Base-by-base conservation (phyloP, 2,329 filamentous ascomycete genomes). In the Xylariaceae sp. region DNA sequence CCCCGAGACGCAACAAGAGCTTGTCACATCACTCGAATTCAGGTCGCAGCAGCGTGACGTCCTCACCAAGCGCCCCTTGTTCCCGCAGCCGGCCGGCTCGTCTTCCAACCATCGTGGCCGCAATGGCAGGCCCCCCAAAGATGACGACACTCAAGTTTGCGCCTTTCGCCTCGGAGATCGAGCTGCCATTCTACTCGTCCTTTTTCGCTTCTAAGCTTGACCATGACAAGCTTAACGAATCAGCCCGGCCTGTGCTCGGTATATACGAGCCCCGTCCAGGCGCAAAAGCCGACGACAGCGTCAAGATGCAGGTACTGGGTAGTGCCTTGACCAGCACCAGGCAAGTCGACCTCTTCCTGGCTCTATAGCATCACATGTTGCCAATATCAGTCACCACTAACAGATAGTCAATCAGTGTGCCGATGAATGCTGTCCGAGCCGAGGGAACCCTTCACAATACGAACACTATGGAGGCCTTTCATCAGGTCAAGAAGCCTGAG, bases 361-460 rank as follows among this genome's bases (percentile, higher is more conserved):
- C 34, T 36, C 15, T 38, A 31, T 30, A 19, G 42, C 22, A 34
- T 26, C 37, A 11, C 33, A 38, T 41, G 28, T 13, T n/a, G 18
- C 34, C 17, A n/a, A n/a, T n/a, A n/a, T n/a, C n/a, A n/a, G n/a
- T 38, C 39, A 12, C 18, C 22, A 24, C 17, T 31, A 17, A 22
- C 35, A 34, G 39, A 48, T 60, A 47, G 60, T 42, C 42, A 47
- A 34, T 17, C 53, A 89, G 86, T 50, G 76, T 81, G 17, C 81
- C 85, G n/a, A 66, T 76, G 36, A 82, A 80, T 50, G 81, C 79
- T 56, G 87, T 84, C 59, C 84, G 91, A 53, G 91, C 87, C 34
- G 91, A 97, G 64, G 93, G 93, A 46, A 88, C 87, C 60, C 94
- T 98, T 57, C 90, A 86, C 63, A 98, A 98, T 67, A 85, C 91